Conservation (phyloP, 495 filamentous ascomycete species). For the Peziza echinospora region DNA sequence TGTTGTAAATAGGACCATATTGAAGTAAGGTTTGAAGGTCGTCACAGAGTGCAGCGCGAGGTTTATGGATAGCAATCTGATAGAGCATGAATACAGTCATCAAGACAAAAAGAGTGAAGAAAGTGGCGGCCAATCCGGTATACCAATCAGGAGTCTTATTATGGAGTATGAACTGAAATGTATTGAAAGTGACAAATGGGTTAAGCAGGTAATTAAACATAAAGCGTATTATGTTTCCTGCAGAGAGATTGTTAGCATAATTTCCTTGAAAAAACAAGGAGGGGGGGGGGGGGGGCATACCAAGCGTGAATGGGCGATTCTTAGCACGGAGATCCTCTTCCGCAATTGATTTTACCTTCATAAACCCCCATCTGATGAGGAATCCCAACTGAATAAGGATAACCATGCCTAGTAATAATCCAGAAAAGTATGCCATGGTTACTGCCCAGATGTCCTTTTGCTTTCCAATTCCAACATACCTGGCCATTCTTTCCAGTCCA, state of each 20-base stretch:
- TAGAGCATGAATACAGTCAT: conserved; percentile 61
- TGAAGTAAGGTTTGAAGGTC: conserved; percentile 72
- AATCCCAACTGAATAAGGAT: conserved; percentile 62
- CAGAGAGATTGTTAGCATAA: background rate
- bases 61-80: conserved; percentile 57
- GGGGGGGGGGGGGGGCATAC: conserved; percentile 27
- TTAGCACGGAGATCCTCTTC: conserved; percentile 75
- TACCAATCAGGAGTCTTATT: conserved; percentile 40
- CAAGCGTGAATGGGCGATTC: conserved; percentile 80
- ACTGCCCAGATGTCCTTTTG: conserved; percentile 78
- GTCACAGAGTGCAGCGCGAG: conserved; percentile 72
- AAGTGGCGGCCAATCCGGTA: conserved; percentile 48
- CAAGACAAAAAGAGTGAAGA: conserved; percentile 45
- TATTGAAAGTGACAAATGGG: conserved; percentile 62
- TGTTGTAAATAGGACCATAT: conserved; percentile 95
- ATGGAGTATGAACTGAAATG: conserved; percentile 77
- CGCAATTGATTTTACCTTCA: conserved; percentile 41
- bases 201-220: conserved; percentile 81
- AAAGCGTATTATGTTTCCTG: conserved; percentile 43
- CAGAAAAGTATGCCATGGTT: conserved; percentile 66
- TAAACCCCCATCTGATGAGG: conserved; percentile 47
- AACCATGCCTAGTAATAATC: conserved; percentile 45
- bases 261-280: background rate
- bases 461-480: conserved; percentile 60
- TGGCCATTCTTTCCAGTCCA: conserved; percentile 56